Base-by-base conservation (phyloP, 805 yeast species). In the Candida qinlingensis region DNA sequence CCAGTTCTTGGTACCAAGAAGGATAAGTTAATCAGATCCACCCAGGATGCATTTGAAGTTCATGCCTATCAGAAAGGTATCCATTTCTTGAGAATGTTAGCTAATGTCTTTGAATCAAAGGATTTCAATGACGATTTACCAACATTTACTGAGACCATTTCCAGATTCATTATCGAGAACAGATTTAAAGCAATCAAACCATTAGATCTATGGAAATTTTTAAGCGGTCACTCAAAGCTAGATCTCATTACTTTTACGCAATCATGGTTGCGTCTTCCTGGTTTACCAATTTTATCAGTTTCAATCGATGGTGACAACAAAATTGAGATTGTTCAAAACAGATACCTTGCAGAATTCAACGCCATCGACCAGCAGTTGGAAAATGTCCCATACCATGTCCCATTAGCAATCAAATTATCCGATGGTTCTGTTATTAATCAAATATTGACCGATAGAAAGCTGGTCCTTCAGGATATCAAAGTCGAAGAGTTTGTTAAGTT, bases 351-450 rank as follows among this genome's bases (percentile, higher is more conserved):
- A 11, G 53, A 55, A 11, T 53, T 57, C 10, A 50, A 64, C n/a
- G 55, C 53, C 3, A 58, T 56, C 6, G 55, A 57, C 29, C 58
- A 62, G n/a, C 56, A 67, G 11, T 54, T 72, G 36, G 87, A 81
- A 59, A 81, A 83, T 55, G 66, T 71, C 38, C 83, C 85, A 4
- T 85, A 70, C 58, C 84, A 81, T 53, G 67, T 85, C 41, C 91
- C 92, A 4, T 61, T 86, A 41, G 63, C 72, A 4, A 61, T 79
- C 36, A 73, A 66, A 42, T 54, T 68, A 2, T 46, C 41, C 27
- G 70, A 63, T 62, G 75, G 66, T 3, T 60, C 68, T 26, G 51
- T 68, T 1, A 62, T 63, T 29, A 72, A 74, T 53, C 64, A 69
- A 40, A 52, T 80, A 44, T 46, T 76, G 57, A 71, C 72, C 6